Percentiles rank a stretch among this genome's conserved stretches.
phyloP scores from a whole-genome alignment of 352 stramenopile genomes.

The Pythium aquatile region DNA sequence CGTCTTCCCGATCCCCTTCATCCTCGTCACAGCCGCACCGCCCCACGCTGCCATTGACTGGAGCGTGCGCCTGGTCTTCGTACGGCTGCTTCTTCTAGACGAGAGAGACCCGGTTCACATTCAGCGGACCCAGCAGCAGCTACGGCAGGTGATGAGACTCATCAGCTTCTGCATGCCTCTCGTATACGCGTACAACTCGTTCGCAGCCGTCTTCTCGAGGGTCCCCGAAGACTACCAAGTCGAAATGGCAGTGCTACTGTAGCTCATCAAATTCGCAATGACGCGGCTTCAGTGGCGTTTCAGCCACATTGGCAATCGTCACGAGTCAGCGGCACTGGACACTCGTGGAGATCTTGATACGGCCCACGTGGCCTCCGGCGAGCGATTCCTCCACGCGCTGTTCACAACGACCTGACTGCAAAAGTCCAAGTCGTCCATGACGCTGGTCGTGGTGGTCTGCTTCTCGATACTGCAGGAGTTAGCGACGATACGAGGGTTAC shows the following conservation, averaged over 20 bases:
- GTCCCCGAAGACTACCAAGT: slow-evolving; percentile 3
- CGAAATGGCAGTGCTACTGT: neutral
- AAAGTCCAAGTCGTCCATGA: slow-evolving; percentile 6
- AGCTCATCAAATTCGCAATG: neutral
- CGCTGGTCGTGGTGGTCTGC: neutral
- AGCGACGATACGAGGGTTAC: neutral
- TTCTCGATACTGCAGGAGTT: neutral
- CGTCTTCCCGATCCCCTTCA: slow-evolving; percentile 5
- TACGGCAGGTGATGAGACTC: neutral
- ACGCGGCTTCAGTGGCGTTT: neutral
- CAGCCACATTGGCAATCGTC: neutral
- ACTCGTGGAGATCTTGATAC: neutral
- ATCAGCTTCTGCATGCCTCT: neutral
- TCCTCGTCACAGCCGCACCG: neutral
- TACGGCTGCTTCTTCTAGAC: neutral
- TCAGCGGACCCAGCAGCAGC: neutral
- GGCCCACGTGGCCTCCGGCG: slow-evolving; percentile 7
- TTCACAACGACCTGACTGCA: slow-evolving; percentile 12
- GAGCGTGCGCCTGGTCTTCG: neutral
- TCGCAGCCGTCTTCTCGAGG: neutral
- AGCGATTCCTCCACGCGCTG: slow-evolving; percentile 18
- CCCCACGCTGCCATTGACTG: neutral
- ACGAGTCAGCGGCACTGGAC: neutral
- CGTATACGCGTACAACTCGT: neutral
- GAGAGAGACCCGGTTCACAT: neutral